These are phyloP conservation scores for Toxicodendron radicans DNA, from an alignment of 345 rosid species.

Conservation along the genomic window DNA sequence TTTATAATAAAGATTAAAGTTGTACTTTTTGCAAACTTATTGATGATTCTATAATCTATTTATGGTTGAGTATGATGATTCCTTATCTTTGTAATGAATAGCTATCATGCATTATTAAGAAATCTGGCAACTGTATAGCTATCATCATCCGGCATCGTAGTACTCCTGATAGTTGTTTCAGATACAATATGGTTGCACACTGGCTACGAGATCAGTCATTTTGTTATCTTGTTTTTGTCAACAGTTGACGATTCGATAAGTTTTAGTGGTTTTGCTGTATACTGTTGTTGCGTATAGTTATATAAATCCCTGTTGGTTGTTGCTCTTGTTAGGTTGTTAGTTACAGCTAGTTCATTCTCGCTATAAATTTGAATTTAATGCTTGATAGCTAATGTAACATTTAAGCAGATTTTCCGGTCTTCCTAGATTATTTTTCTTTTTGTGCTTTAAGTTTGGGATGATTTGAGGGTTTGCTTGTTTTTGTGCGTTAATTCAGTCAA, in stretches of 20 bases:
- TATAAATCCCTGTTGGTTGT: not conserved
- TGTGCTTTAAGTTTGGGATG: not conserved
- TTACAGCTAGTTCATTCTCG: not conserved
- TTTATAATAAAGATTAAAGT: not conserved
- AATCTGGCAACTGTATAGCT: not conserved
- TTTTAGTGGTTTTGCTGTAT: not conserved
- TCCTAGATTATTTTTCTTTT: not conserved
- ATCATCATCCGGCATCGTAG: not conserved
- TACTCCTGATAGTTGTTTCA: not conserved
- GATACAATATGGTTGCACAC: not conserved
- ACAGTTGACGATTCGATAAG: no score
- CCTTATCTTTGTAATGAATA: not conserved
- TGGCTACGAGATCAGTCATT: not conserved
- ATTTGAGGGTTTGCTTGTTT: not conserved
- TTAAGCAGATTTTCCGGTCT: not conserved
- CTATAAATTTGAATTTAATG: not conserved
- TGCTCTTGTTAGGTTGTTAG: not conserved
- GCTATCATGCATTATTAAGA: not conserved
- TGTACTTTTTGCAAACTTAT: not conserved
- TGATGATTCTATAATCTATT: not conserved
- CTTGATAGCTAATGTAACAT: not conserved
- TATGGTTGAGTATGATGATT: not conserved
- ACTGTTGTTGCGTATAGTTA: not conserved
- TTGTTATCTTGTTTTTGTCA: not conserved
- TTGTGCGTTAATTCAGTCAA: slow-evolving; percentile 5